phyloP scores from a whole-genome alignment of 2,329 filamentous ascomycete genomes.

The Thyridium curvatum region DNA sequence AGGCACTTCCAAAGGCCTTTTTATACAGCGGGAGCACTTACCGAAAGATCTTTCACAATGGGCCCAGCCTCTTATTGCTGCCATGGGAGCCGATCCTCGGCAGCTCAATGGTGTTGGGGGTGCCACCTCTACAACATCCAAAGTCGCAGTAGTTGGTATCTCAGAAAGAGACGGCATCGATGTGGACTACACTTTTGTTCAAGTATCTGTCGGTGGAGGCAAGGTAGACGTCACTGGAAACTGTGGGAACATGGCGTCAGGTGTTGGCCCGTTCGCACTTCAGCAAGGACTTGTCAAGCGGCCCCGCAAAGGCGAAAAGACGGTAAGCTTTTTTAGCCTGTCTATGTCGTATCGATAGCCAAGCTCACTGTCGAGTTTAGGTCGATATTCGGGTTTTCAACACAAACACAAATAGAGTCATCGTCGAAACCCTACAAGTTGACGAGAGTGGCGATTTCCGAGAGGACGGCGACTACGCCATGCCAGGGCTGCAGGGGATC shows the following conservation, averaged over 20 bases:
- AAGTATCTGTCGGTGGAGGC: conserved; percentile 49
- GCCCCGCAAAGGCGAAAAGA: conserved; percentile 15
- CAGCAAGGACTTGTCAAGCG: conserved; percentile 35
- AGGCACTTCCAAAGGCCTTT: conserved; percentile 56
- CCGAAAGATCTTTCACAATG: conserved; percentile 38
- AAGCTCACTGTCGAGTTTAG: not conserved
- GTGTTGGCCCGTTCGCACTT: conserved; percentile 53
- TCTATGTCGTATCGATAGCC: conserved; percentile 8
- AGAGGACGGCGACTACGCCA: conserved; percentile 42
- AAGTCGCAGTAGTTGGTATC: conserved; percentile 50
- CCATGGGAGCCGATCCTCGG: conserved; percentile 49
- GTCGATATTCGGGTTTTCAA: conserved; percentile 44
- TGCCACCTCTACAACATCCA: conserved; percentile 54
- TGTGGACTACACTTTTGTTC: conserved; percentile 58
- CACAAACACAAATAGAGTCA: conserved; percentile 54
- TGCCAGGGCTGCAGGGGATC: conserved; percentile 49
- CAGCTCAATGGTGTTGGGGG: conserved; percentile 60
- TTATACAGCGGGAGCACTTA: conserved; percentile 48
- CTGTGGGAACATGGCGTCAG: conserved; percentile 57
- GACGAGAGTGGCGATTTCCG: conserved; percentile 37
- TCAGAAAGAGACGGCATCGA: conserved; percentile 36
- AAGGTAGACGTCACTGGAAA: conserved; percentile 53
- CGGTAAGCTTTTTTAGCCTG: too few relatives aligned
- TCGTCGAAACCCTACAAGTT: conserved; percentile 48
- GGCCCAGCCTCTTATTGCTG: conserved; percentile 43